Percentiles rank a stretch among this genome's conserved stretches.
Conservation (phyloP, 2,329 filamentous ascomycete genomes). For the Penicillium sp. region DNA sequence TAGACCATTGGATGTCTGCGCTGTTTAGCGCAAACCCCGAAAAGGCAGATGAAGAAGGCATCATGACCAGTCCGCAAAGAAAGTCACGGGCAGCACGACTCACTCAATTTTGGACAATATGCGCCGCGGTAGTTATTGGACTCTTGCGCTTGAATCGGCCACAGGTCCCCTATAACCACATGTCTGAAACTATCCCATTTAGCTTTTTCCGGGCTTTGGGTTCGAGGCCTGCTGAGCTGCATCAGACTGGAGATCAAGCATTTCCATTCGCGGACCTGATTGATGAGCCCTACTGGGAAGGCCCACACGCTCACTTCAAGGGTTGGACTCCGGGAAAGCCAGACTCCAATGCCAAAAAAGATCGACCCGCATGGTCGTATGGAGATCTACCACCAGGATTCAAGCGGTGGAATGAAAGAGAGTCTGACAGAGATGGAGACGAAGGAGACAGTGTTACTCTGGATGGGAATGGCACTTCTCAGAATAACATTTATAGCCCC, state of each 20-base stretch:
- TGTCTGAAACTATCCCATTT: constrained; percentile 33
- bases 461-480: neutral
- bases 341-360: constrained; percentile 6
- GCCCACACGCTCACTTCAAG: constrained; percentile 28
- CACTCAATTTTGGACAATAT: constrained; percentile 22
- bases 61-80: constrained; percentile 9
- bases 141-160: constrained; percentile 28
- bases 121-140: constrained; percentile 9
- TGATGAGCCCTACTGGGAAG: constrained; percentile 30
- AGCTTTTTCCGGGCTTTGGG: constrained; percentile 25
- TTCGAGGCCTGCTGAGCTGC: neutral
- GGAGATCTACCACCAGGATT: constrained; percentile 29
- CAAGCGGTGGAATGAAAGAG: constrained; percentile 21
- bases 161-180: constrained; percentile 31
- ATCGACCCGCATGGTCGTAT: constrained; percentile 25
- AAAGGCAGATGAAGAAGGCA: constrained; percentile 18
- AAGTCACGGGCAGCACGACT: neutral
- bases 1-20: constrained; percentile 26
- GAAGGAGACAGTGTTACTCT: neutral
- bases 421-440: neutral
- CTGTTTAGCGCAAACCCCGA: constrained; percentile 17
- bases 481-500: constrained; percentile 27
- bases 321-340: constrained; percentile 30
- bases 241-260: constrained; percentile 10
- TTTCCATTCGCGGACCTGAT: constrained; percentile 31